phyloP scores from a whole-genome alignment of 805 yeast genomes.

The Wickerhamomyces kurtzmanii region DNA sequence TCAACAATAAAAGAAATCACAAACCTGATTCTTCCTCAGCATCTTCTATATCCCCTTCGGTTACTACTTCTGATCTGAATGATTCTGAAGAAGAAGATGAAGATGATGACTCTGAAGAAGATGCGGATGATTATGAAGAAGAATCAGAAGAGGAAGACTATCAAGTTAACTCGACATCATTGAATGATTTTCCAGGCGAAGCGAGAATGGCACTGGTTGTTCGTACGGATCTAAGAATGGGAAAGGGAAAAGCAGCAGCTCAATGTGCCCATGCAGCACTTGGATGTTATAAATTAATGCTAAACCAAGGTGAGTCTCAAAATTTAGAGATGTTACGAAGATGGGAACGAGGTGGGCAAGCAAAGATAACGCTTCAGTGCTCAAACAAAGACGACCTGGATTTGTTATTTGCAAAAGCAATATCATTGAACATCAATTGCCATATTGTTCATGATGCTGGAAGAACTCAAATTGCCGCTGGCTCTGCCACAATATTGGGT shows the following conservation, averaged over 20 bases:
- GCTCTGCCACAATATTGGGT: constrained; percentile 93
- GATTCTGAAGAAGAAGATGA: constrained; percentile 8
- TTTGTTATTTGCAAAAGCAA: constrained; percentile 69
- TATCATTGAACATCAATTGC: constrained; percentile 69
- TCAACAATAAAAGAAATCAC: constrained; percentile 1
- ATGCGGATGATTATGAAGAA: constrained; percentile 26
- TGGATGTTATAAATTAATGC: constrained; percentile 69
- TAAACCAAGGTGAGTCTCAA: constrained; percentile 36
- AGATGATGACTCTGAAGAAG: constrained; percentile 19
- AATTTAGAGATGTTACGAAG: constrained; percentile 56
- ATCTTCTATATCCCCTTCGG: constrained; percentile 7
- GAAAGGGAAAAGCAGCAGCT: constrained; percentile 93
- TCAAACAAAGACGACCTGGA: constrained; percentile 63
- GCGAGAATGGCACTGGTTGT: constrained; percentile 82
- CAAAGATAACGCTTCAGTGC: constrained; percentile 81
- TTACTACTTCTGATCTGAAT: constrained; percentile 2
- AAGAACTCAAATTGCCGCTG: constrained; percentile 92
- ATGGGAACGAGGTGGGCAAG: constrained; percentile 86
- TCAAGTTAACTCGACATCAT: constrained; percentile 47
- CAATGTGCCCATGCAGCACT: constrained; percentile 98
- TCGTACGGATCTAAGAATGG: constrained; percentile 84
- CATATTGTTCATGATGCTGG: constrained; percentile 93
- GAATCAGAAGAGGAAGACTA: constrained; percentile 43
- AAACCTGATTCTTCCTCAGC: constrained; percentile 1
- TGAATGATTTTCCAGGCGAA: constrained; percentile 69